phyloP scores from a whole-genome alignment of 768 basidiomycete genomes.

The Tricholoma sp. region DNA sequence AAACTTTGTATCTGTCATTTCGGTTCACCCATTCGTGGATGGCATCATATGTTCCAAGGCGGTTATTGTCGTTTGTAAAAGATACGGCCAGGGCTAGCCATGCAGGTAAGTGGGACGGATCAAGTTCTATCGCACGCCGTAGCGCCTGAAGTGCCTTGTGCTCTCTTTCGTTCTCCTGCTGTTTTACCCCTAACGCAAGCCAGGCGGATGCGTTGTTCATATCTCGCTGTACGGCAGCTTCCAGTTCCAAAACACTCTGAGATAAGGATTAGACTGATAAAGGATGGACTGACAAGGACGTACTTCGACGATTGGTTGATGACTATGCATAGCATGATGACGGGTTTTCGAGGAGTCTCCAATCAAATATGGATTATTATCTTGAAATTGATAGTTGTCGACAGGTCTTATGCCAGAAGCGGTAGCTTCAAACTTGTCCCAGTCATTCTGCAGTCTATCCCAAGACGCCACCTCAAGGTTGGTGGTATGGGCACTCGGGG shows the following conservation, averaged over 20 bases:
- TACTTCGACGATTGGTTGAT: constrained; percentile 39
- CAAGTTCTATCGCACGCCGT: constrained; percentile 71
- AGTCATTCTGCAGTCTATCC: constrained; percentile 67
- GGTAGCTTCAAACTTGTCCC: constrained; percentile 81
- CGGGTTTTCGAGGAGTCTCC: constrained; percentile 55
- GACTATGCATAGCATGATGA: constrained; percentile 37
- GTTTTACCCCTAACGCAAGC: constrained; percentile 92
- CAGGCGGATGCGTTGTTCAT: constrained; percentile 69
- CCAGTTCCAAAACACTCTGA: constrained; percentile 83
- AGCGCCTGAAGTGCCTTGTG: constrained; percentile 84
- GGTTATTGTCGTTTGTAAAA: constrained; percentile 83
- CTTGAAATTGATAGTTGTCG: constrained; percentile 64
- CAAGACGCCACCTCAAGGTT: constrained; percentile 39
- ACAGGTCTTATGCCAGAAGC: constrained; percentile 55
- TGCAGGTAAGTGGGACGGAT: constrained; percentile 67
- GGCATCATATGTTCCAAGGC: constrained; percentile 69
- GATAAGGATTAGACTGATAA: constrained; percentile 8
- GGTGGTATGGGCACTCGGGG: constrained; percentile 8
- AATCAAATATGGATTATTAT: constrained; percentile 71
- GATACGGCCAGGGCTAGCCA: constrained; percentile 92
- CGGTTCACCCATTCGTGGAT: constrained; percentile 77
- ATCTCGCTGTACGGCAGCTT: constrained; percentile 82
- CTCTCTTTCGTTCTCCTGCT: constrained; percentile 98
- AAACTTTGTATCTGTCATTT: constrained; percentile 49
- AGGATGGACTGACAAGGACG: constrained; percentile 12